Percentiles rank a stretch among this genome's conserved stretches.
Conservation (phyloP, 1,139 yeast genomes). For the Magnusiomyces sp. region DNA sequence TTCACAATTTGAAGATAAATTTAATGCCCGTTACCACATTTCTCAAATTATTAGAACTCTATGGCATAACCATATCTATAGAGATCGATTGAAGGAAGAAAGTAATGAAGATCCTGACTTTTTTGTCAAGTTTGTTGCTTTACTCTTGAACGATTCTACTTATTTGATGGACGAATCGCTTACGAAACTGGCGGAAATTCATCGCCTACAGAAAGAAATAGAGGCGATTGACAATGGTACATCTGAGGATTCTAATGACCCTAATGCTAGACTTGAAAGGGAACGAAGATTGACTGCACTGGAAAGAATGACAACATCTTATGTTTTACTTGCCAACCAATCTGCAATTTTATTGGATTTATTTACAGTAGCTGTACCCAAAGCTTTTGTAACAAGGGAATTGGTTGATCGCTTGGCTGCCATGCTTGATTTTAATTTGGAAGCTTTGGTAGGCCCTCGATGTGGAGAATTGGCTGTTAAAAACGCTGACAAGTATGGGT, state of each 20-base stretch:
- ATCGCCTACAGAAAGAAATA: conserved; percentile 56
- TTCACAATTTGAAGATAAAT: conserved; percentile 92
- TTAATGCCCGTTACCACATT: conserved; percentile 80
- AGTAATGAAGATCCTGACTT: conserved; percentile 43
- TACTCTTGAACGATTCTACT: conserved; percentile 91
- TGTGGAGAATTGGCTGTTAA: conserved; percentile 81
- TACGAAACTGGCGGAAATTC: conserved; percentile 69
- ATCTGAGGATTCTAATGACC: not conserved
- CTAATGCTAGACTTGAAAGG: conserved; percentile 2
- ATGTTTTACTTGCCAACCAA: conserved; percentile 75
- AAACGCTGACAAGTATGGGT: conserved; percentile 75
- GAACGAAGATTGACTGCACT: conserved; percentile 43
- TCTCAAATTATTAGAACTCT: conserved; percentile 74
- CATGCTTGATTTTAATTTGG: conserved; percentile 87
- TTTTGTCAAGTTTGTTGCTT: conserved; percentile 83
- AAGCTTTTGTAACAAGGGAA: conserved; percentile 79
- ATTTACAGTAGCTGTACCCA: conserved; percentile 80
- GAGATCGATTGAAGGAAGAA: conserved; percentile 58
- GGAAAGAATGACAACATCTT: conserved; percentile 72
- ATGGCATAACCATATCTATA: conserved; percentile 67
- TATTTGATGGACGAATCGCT: conserved; percentile 86
- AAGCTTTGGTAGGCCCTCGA: conserved; percentile 88
- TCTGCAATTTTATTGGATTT: conserved; percentile 71
- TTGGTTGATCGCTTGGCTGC: conserved; percentile 91
- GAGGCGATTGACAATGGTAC: not conserved